Percentiles rank a stretch among this genome's conserved stretches.
phyloP scores from a whole-genome alignment of 495 filamentous ascomycete genomes.

The Clohesyomyces aquaticus region DNA sequence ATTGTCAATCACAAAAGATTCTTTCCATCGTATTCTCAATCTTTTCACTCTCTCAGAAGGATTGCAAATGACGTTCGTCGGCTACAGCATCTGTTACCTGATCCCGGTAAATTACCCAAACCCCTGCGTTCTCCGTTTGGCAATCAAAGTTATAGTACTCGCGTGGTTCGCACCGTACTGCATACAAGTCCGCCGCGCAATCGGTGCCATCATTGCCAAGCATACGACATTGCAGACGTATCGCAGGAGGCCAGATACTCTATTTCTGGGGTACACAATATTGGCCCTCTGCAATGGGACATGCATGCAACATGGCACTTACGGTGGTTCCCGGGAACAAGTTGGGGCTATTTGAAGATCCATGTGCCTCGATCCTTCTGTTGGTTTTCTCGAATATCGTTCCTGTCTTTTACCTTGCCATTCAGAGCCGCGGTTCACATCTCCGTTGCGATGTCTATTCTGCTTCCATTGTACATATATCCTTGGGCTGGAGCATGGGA shows the following conservation, averaged over 20 bases:
- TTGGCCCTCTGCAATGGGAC: conserved; percentile 29
- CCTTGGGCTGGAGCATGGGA: conserved; percentile 36
- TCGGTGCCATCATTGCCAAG: background rate
- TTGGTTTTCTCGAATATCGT: conserved; percentile 4
- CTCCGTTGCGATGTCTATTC: conserved; percentile 17
- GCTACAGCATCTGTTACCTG: background rate
- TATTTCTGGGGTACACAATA: conserved; percentile 4
- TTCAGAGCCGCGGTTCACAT: background rate
- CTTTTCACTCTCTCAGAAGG: background rate
- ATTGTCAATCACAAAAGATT: background rate
- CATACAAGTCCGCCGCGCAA: conserved; percentile 8
- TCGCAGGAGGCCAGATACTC: conserved; percentile 5
- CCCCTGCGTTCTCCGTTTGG: background rate
- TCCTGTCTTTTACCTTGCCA: background rate
- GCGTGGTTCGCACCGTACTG: background rate
- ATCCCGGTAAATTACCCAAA: background rate
- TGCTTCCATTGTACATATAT: conserved; percentile 39
- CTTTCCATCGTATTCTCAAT: background rate
- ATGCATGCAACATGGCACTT: conserved; percentile 15
- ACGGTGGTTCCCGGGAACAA: background rate
- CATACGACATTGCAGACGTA: conserved; percentile 14
- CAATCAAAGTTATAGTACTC: background rate
- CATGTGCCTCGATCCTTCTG: conserved; percentile 2
- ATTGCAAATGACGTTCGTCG: background rate
- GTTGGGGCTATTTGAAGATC: background rate